phyloP scores from a whole-genome alignment of 768 basidiomycete species.

The Gautieria morchelliformis region DNA sequence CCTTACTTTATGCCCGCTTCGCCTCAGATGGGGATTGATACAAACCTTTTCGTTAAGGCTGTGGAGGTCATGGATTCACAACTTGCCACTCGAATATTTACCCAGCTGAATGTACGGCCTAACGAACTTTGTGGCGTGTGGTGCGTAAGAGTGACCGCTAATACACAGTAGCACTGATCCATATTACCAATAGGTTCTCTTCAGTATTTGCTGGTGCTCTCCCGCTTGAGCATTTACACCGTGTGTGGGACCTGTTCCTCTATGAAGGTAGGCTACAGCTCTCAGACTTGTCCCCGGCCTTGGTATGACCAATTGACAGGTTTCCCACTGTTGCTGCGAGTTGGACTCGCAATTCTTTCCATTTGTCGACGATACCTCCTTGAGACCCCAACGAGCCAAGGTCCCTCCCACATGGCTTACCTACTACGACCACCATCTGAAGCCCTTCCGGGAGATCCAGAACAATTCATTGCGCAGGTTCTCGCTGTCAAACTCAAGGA shows the following conservation, averaged over 20 bases:
- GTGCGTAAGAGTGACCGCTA: slow-evolving; percentile 27
- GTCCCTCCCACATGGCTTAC: slow-evolving; percentile 36
- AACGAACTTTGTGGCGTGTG: slow-evolving; percentile 52
- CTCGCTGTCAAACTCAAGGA: slow-evolving; percentile 67
- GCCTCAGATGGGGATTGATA: slow-evolving; percentile 67
- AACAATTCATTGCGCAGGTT: slow-evolving; percentile 51
- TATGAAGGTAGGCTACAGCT: slow-evolving; percentile 50
- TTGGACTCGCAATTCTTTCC: slow-evolving; percentile 55
- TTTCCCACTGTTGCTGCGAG: slow-evolving; percentile 62
- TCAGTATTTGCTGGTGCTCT: slow-evolving; percentile 60
- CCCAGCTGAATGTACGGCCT: slow-evolving; percentile 52
- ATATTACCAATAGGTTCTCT: slow-evolving; percentile 45
- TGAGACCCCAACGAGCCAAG: slow-evolving; percentile 24
- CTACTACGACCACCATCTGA: slow-evolving; percentile 42
- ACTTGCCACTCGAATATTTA: slow-evolving; percentile 58
- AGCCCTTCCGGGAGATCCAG: slow-evolving; percentile 47
- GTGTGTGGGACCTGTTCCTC: slow-evolving; percentile 78
- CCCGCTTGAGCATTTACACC: slow-evolving; percentile 53
- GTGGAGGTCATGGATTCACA: slow-evolving; percentile 53
- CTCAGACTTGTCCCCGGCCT: not conserved
- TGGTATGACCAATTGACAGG: slow-evolving; percentile 31
- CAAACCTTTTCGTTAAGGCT: slow-evolving; percentile 57
- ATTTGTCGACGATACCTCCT: slow-evolving; percentile 53
- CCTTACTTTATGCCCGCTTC: slow-evolving; percentile 57
- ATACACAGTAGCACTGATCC: not conserved